Evolutionary conservation across 2,329 filamentous ascomycete genomes (phyloP), one percentile per base, ranked within the genome.

Genomic region (Diatrype stigma): DNA sequence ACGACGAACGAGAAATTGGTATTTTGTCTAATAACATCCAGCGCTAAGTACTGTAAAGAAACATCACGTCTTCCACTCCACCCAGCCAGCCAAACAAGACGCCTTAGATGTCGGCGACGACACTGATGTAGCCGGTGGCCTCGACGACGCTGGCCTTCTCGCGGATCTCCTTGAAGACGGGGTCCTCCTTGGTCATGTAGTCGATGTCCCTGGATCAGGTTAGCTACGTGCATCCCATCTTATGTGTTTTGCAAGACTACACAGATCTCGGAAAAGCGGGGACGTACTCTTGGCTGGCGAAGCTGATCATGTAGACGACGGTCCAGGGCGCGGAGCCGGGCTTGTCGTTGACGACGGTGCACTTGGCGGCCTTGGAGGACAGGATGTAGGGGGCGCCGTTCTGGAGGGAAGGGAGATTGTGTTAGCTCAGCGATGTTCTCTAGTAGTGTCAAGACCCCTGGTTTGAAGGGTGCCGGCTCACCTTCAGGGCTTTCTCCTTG

Each of bases 71-170:
- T n/a, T n/a, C n/a, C n/a, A n/a, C n/a, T n/a, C n/a, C n/a, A n/a
- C n/a, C n/a, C n/a, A n/a, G n/a, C n/a, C n/a, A n/a, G n/a, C n/a
- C n/a, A n/a, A n/a, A n/a, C n/a, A n/a, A n/a, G n/a, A n/a, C n/a
- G n/a, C 19, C 12, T 21, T 35, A 11, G 19, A 55, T 32, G 3
- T 49, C 30, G 6, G 42, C 30, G 3, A 49, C 19, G 21, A 19
- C n/a, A 12, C 42, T 45, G 26, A 55, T 40, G 37, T 40, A 40
- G 37, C 37, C 37, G 19, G 37, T 21, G 37, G 37, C 37, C 26
- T 44, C 32, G n/a, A 48, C 14, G 10, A 51, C 51, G 30, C 44
- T 42, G 12, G 42, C 40, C 6, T 28, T 23, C 28, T 50, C 6
- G 6, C 42, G 35, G 1, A 56, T 23, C 35, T 50, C 8, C 40